Base-by-base conservation (phyloP, 176 grass and related monocot species). In the Lolium rigidum region DNA sequence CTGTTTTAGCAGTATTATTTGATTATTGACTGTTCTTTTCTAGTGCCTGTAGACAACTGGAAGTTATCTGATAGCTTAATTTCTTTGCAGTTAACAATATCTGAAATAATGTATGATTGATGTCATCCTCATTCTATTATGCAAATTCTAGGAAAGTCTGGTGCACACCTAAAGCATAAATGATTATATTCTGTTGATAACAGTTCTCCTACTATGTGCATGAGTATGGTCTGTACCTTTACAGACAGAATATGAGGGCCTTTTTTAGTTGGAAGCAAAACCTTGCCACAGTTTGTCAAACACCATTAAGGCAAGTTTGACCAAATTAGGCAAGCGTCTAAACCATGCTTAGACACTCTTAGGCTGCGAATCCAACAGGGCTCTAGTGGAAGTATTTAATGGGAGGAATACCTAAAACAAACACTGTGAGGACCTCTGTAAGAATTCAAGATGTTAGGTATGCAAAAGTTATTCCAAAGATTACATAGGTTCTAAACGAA, bases 381-480 rank as follows among this genome's bases (percentile, higher is more conserved):
- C 49, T 28, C 50, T 63, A 22, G 18, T 80, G 64, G 54, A 15
- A 51, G 41, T 43, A 73, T 62, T 71, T 73, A 50, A 62, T 73
- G 52, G 39, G 75, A 46, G 50, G 10, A 79, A 28, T 59, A 43
- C 20, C 9, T 58, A 60, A 70, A 78, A 12, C 37, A 21, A 28
- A 21, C 47, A 55, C 18, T 62, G 41, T 9, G 9, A 35, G 10
- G 57, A 78, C 6, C 3, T 69, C 54, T 10, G 48, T 85, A 69
- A 77, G 6, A 78, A 57, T 65, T 26, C 31, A 78, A 54, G 17
- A 69, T 68, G 66, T 28, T 78, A 85, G 47, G 49, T 11, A 69
- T 12, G 5, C 14, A 81, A 61, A 48, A 80, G 39, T 41, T 54
- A 62, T 65, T 64, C 15, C 3, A 20, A 26, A 52, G 35, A 28